Evolutionary conservation across 2,329 filamentous ascomycete species (phyloP).

Genomic region (Pestalotiopsis sp.): DNA sequence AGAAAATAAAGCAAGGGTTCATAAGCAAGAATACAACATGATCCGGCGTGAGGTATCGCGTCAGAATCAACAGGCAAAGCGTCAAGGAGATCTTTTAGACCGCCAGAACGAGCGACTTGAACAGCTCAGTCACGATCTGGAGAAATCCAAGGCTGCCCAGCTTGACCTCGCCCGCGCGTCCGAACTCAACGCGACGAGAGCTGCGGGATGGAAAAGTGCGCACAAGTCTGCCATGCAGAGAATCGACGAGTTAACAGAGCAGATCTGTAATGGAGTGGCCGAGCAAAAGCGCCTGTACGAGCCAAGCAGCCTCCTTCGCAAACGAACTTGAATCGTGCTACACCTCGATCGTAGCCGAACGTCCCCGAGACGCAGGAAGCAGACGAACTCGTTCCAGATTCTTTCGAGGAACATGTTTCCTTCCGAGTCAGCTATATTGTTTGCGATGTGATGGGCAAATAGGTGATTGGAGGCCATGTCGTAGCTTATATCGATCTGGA

Average conservation of each 20-base stretch:
- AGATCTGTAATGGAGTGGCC: neutral
- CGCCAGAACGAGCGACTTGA: neutral
- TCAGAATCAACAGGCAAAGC: neutral
- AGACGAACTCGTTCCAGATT: neutral
- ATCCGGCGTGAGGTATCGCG: neutral
- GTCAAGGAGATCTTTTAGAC: neutral
- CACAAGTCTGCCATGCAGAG: neutral
- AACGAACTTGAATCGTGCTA: neutral
- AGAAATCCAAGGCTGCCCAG: neutral
- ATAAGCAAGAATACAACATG: neutral
- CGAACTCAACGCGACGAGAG: neutral
- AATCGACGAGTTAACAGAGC: neutral
- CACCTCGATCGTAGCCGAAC: neutral
- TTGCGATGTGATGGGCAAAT: too few relatives aligned
- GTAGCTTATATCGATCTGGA: too few relatives aligned
- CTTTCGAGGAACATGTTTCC: too few relatives aligned
- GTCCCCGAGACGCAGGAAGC: neutral
- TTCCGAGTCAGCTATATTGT: too few relatives aligned
- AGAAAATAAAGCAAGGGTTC: neutral
- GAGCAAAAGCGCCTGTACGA: neutral
- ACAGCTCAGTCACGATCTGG: neutral
- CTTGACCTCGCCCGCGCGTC: neutral
- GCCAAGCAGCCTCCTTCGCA: neutral
- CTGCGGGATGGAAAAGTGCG: neutral
- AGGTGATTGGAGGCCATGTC: too few relatives aligned